Evolutionary conservation across 1,284 basidiomycete genomes (phyloP).

Genomic region (Marasmius sp.): DNA sequence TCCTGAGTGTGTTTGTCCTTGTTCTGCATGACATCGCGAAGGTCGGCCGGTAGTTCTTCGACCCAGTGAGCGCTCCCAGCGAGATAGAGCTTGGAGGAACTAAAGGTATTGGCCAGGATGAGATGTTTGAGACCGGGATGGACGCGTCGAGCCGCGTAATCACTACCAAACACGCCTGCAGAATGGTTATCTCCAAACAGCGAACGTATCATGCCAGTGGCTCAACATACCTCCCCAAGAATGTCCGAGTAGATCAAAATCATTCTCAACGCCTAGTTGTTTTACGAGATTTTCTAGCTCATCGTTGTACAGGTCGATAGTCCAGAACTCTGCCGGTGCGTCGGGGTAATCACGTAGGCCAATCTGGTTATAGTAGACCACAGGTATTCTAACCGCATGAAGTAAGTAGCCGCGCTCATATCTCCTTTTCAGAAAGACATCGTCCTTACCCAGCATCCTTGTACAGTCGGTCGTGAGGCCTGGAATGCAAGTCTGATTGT

Average conservation of each 20-base stretch:
- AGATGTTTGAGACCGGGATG: slow-evolving; percentile 9
- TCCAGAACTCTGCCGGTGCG: slow-evolving; percentile 37
- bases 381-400: slow-evolving; percentile 18
- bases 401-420: background rate
- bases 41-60: slow-evolving; percentile 1
- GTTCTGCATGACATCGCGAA: slow-evolving; percentile 1
- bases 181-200: background rate
- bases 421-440: background rate
- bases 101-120: slow-evolving; percentile 7
- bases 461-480: slow-evolving; percentile 2
- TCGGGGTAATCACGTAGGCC: slow-evolving; percentile 35
- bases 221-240: slow-evolving; percentile 35
- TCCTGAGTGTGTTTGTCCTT: slow-evolving; percentile 2
- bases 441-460: background rate
- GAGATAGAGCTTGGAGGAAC: slow-evolving; percentile 3
- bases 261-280: slow-evolving; percentile 28
- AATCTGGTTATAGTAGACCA: slow-evolving; percentile 47
- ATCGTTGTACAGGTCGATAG: slow-evolving; percentile 37
- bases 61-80: background rate
- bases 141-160: slow-evolving; percentile 4
- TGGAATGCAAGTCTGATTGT: background rate
- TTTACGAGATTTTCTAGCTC: slow-evolving; percentile 39
- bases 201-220: background rate
- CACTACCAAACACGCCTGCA: background rate
- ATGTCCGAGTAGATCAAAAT: slow-evolving; percentile 39